Evolutionary conservation across 2,329 filamentous ascomycete genomes (phyloP).

Genomic region (Colletotrichum sp.): DNA sequence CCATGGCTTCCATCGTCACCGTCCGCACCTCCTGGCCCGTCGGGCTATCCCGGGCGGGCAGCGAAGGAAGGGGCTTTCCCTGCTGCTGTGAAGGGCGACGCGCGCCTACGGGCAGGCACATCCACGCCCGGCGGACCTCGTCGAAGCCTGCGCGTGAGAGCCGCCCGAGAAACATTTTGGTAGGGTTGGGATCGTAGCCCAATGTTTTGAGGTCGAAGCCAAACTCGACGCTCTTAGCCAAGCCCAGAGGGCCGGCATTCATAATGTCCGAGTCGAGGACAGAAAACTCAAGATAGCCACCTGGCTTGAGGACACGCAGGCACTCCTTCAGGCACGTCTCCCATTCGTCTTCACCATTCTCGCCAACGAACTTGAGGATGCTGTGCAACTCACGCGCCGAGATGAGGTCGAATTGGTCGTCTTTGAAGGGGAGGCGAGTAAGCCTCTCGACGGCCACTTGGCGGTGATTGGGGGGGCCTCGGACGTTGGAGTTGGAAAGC

Average conservation of each 20-base stretch:
- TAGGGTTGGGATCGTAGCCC: conserved; percentile 87
- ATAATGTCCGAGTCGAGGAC: conserved; percentile 90
- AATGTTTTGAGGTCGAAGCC: conserved; percentile 87
- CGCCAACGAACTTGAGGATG: conserved; percentile 75
- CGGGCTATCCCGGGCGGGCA: conserved; percentile 34
- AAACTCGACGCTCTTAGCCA: conserved; percentile 89
- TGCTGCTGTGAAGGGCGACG: conserved; percentile 43
- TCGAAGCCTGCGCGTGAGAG: conserved; percentile 78
- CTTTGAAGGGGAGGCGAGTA: conserved; percentile 82
- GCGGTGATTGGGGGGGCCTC: conserved; percentile 86
- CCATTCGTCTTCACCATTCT: conserved; percentile 82
- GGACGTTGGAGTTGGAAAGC: conserved; percentile 74
- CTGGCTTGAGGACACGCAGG: conserved; percentile 89
- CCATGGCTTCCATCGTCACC: conserved; percentile 65
- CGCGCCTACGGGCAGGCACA: conserved; percentile 82
- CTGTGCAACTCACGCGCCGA: conserved; percentile 87
- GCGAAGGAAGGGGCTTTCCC: conserved; percentile 23
- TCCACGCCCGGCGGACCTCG: conserved; percentile 85
- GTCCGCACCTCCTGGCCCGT: conserved; percentile 47
- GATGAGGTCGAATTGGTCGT: conserved; percentile 88
- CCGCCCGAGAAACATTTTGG: conserved; percentile 79
- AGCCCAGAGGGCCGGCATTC: conserved; percentile 78
- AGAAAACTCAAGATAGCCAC: conserved; percentile 90
- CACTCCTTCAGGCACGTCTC: conserved; percentile 85
- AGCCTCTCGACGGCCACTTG: conserved; percentile 79